Percentiles rank a stretch among this genome's conserved stretches.
Evolutionary conservation across 2,329 filamentous ascomycete species (phyloP).

Genomic region (Claviceps sp.): DNA sequence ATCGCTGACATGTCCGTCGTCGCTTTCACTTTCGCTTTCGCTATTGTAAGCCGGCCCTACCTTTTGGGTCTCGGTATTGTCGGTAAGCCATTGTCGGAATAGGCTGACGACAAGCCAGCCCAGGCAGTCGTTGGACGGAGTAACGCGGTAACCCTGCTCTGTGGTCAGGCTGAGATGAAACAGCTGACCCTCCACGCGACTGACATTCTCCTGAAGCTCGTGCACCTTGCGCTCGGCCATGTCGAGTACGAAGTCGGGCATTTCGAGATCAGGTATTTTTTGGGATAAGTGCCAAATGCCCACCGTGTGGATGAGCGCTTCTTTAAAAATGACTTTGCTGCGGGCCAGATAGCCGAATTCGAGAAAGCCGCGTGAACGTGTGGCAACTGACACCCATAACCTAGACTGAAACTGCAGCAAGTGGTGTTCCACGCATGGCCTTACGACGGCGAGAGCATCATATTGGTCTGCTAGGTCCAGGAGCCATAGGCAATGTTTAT

Average conservation of each 20-base stretch:
- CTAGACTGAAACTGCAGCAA: slow-evolving; percentile 81
- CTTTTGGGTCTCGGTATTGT: slow-evolving; percentile 63
- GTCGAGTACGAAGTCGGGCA: slow-evolving; percentile 68
- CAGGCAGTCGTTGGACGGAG: slow-evolving; percentile 64
- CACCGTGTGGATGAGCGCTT: slow-evolving; percentile 86
- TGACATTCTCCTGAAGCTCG: slow-evolving; percentile 75
- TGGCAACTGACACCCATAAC: slow-evolving; percentile 91
- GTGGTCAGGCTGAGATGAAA: slow-evolving; percentile 73
- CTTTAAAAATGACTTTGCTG: slow-evolving; percentile 70
- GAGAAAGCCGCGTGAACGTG: slow-evolving; percentile 72
- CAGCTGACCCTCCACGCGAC: slow-evolving; percentile 65
- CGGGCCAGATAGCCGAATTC: slow-evolving; percentile 78
- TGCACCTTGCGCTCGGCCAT: slow-evolving; percentile 93
- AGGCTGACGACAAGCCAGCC: slow-evolving; percentile 82
- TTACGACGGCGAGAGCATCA: slow-evolving; percentile 76
- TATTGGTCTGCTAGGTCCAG: slow-evolving; percentile 87
- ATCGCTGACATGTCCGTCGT: background rate
- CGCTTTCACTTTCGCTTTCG: slow-evolving; percentile 4
- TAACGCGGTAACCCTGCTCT: slow-evolving; percentile 67
- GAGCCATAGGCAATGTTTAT: slow-evolving; percentile 68
- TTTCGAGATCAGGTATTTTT: slow-evolving; percentile 57
- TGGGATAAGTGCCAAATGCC: slow-evolving; percentile 83
- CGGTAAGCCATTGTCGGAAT: slow-evolving; percentile 86
- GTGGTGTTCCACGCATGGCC: slow-evolving; percentile 85
- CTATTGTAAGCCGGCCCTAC: slow-evolving; percentile 24